Percentiles rank a stretch among this genome's conserved stretches.
phyloP scores from a whole-genome alignment of 2,329 filamentous ascomycete genomes.

The Waltergamsia citrina region DNA sequence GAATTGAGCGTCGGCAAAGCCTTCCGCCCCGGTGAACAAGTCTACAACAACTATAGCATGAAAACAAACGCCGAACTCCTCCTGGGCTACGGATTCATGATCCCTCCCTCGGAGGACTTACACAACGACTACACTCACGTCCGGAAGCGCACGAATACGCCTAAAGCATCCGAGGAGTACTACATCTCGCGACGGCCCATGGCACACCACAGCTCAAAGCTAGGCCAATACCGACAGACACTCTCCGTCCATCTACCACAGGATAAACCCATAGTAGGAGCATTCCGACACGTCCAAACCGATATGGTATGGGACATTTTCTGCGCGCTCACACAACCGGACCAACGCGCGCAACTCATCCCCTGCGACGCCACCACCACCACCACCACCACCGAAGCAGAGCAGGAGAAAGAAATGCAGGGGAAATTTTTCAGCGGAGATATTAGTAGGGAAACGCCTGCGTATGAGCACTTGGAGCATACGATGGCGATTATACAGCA shows the following conservation, averaged over 20 bases:
- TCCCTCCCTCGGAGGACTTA: constrained; percentile 34
- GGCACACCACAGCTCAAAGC: constrained; percentile 34
- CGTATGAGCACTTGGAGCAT: constrained; percentile 19
- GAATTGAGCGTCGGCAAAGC: constrained; percentile 28
- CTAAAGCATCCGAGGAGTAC: constrained; percentile 27
- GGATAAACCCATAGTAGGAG: constrained; percentile 11
- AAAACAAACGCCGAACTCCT: constrained; percentile 67
- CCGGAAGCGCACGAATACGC: constrained; percentile 26
- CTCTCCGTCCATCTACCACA: constrained; percentile 13
- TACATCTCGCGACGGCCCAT: constrained; percentile 44
- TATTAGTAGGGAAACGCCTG: constrained; percentile 15
- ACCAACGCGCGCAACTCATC: constrained; percentile 16
- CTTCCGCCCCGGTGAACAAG: constrained; percentile 42
- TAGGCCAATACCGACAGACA: constrained; percentile 29
- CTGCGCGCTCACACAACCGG: constrained; percentile 23
- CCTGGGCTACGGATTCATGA: constrained; percentile 52
- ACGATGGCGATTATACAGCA: constrained; percentile 31
- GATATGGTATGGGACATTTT: constrained; percentile 42
- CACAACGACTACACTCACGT: constrained; percentile 54
- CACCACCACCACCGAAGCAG: constrained; percentile 14
- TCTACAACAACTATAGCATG: constrained; percentile 64
- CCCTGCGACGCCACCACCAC: constrained; percentile 9
- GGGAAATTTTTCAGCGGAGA: constrained; percentile 19
- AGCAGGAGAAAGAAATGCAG: constrained; percentile 9
- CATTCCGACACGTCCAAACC: constrained; percentile 42